These are phyloP conservation scores for Penicillium sp. DNA, from an alignment of 2,329 filamentous ascomycete genomes.

Conservation along the genomic window DNA sequence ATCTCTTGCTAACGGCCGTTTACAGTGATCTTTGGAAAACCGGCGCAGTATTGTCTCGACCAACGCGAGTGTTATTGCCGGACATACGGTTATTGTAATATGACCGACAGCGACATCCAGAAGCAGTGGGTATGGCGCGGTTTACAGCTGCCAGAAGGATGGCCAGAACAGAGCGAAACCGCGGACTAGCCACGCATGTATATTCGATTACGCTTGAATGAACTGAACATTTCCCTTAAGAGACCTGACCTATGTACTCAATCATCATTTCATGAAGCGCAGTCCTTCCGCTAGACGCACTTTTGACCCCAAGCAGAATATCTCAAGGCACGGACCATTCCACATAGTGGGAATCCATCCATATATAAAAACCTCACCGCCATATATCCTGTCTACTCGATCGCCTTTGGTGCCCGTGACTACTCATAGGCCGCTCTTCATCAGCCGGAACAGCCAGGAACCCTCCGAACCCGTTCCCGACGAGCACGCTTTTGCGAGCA, in stretches of 20 bases:
- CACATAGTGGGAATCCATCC: not conserved
- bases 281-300: not conserved
- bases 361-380: conserved; percentile 24
- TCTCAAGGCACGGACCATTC: not conserved
- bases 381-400: conserved; percentile 38
- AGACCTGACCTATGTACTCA: not conserved
- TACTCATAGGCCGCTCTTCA: conserved; percentile 40
- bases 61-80: conserved; percentile 20
- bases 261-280: not conserved
- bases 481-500: conserved; percentile 59
- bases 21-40: conserved; percentile 25
- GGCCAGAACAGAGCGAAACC: conserved; percentile 10
- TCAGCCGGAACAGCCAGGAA: conserved; percentile 62
- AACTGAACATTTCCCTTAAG: conserved; percentile 1
- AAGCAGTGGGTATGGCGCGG: conserved; percentile 23
- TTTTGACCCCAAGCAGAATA: not conserved
- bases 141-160: conserved; percentile 15
- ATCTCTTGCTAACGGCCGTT: not conserved
- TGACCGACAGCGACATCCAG: conserved; percentile 16
- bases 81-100: conserved; percentile 24
- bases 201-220: not conserved
- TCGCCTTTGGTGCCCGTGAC: conserved; percentile 27
- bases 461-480: conserved; percentile 65
- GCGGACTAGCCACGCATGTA: not conserved
- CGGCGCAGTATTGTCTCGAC: conserved; percentile 19